phyloP scores from a whole-genome alignment of 2,329 filamentous ascomycete species.

The Trichoderma asperellum region DNA sequence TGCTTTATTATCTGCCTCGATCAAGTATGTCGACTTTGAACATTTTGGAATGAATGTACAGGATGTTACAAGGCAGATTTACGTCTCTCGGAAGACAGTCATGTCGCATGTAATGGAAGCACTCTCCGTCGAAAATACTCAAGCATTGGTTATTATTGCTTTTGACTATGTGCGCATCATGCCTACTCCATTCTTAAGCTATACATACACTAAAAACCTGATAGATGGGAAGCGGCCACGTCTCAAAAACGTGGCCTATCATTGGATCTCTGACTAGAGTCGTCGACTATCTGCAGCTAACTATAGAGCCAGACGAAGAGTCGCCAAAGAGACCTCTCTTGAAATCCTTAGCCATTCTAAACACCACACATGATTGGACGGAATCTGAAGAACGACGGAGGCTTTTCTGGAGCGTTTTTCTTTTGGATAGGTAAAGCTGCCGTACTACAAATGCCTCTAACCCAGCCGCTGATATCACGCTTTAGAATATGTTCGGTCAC shows the following conservation, averaged over 20 bases:
- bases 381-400: conserved; percentile 41
- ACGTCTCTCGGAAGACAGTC: conserved; percentile 12
- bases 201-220: not conserved
- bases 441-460: not conserved
- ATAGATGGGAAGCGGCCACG: conserved; percentile 39
- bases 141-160: conserved; percentile 11
- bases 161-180: conserved; percentile 15
- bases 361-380: conserved; percentile 37
- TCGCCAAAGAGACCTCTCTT: conserved; percentile 18
- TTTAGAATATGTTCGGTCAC: not conserved
- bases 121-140: conserved; percentile 14
- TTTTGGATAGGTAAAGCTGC: conserved; percentile 37
- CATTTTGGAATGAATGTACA: conserved; percentile 11
- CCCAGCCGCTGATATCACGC: not conserved
- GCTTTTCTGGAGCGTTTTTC: conserved; percentile 43
- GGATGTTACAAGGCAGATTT: conserved; percentile 18
- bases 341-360: conserved; percentile 1
- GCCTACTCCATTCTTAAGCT: not conserved
- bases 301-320: conserved; percentile 33
- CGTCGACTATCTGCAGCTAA: conserved; percentile 40
- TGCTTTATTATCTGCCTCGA: conserved; percentile 15
- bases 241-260: conserved; percentile 37
- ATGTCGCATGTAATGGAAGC: conserved; percentile 17
- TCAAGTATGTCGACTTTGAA: conserved; percentile 24
- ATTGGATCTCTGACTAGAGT: conserved; percentile 40